phyloP scores from a whole-genome alignment of 2,329 filamentous ascomycete species.

The Fusarium hainanense region DNA sequence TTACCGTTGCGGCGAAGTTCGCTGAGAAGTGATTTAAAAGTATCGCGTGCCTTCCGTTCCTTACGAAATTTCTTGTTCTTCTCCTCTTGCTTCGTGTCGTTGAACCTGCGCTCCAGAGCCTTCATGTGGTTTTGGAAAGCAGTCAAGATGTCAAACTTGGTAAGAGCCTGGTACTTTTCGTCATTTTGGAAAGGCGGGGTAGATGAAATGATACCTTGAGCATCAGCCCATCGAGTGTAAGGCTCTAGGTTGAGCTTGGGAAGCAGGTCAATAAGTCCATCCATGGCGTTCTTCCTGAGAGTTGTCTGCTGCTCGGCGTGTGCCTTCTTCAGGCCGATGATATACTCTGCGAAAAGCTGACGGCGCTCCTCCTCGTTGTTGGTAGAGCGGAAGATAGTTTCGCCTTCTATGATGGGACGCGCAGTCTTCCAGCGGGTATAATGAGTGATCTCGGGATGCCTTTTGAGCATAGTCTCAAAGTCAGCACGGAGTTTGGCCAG shows the following conservation, averaged over 20 bases:
- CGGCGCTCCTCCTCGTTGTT: slow-evolving; percentile 88
- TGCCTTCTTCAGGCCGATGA: slow-evolving; percentile 82
- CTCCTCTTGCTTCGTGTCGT: slow-evolving; percentile 88
- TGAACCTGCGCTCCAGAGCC: slow-evolving; percentile 87
- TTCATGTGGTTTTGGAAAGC: slow-evolving; percentile 97
- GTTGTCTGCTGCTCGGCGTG: slow-evolving; percentile 80
- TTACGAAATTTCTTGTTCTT: slow-evolving; percentile 83
- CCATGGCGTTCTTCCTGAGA: slow-evolving; percentile 82
- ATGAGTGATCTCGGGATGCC: slow-evolving; percentile 95
- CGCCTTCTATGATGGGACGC: slow-evolving; percentile 90
- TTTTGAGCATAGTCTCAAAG: slow-evolving; percentile 95
- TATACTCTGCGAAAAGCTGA: slow-evolving; percentile 93
- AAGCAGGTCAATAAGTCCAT: slow-evolving; percentile 82
- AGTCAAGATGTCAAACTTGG: slow-evolving; percentile 88
- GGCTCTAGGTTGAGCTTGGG: slow-evolving; percentile 86
- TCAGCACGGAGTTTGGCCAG: slow-evolving; percentile 91
- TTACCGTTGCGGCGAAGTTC: slow-evolving; percentile 80
- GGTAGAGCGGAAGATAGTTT: slow-evolving; percentile 94
- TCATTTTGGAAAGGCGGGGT: slow-evolving; percentile 82
- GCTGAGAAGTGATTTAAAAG: slow-evolving; percentile 77
- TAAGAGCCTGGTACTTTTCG: slow-evolving; percentile 86
- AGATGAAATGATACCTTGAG: slow-evolving; percentile 81
- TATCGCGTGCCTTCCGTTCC: slow-evolving; percentile 88
- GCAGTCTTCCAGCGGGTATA: slow-evolving; percentile 98
- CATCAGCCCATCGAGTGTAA: slow-evolving; percentile 94